A percentile compares a stretch with the other conserved stretches of the same genome.
Evolutionary conservation across 2,329 filamentous ascomycete species (phyloP).

Genomic region (Fusarium nygamai): DNA sequence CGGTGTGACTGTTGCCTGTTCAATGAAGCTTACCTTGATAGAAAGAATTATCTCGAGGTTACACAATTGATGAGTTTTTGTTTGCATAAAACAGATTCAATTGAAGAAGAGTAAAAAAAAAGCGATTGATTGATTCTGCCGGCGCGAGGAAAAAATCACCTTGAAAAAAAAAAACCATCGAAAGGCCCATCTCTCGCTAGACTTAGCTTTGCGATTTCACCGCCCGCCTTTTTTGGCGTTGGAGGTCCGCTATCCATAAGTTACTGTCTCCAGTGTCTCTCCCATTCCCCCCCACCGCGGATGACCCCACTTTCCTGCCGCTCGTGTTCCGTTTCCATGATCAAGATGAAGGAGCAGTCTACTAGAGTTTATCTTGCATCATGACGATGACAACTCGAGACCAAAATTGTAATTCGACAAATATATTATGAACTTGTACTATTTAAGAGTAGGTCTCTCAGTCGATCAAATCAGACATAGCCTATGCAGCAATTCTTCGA

Average conservation of each 20-base stretch:
- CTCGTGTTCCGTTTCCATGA: background rate
- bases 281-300: constrained; percentile 21
- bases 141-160: constrained; percentile 36
- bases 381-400: background rate
- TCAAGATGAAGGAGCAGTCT: background rate
- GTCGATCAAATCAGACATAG: background rate
- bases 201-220: constrained; percentile 44
- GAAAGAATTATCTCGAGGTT: background rate
- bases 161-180: constrained; percentile 35
- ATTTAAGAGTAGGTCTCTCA: background rate
- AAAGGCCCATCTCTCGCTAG: constrained; percentile 18
- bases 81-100: background rate
- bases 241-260: background rate
- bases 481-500: background rate
- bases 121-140: constrained; percentile 42
- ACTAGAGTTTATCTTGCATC: background rate
- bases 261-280: background rate
- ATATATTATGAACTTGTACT: background rate
- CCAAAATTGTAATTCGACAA: background rate
- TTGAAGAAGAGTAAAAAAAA: constrained; percentile 10
- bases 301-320: constrained; percentile 33
- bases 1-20: constrained; percentile 19
- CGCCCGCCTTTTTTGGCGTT: constrained; percentile 42
- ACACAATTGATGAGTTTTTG: background rate
- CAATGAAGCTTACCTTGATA: constrained; percentile 23